phyloP scores from a whole-genome alignment of 1,284 basidiomycete genomes.

The Austroboletus novae-zelandiae region DNA sequence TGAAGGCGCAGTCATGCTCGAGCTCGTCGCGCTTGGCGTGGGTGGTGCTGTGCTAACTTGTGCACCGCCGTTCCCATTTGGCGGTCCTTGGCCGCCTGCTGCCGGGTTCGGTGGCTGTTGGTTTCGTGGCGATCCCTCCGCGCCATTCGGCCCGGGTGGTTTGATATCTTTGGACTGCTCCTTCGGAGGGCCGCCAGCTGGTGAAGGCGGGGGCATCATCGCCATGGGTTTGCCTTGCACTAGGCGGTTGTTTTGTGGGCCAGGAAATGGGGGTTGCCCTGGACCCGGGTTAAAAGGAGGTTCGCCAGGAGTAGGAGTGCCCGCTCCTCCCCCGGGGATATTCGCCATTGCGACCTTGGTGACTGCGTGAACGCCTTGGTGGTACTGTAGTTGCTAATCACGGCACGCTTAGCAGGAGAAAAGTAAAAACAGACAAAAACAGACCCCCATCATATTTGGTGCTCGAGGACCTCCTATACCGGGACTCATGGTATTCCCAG shows the following conservation, averaged over 20 bases:
- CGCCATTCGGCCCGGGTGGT: constrained; percentile 14
- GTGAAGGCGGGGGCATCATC: constrained; percentile 54
- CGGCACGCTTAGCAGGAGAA: constrained; percentile 1
- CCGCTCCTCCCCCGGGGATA: constrained; percentile 25
- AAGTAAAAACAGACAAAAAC: constrained; percentile 15
- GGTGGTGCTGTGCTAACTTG: constrained; percentile 43
- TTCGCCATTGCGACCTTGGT: constrained; percentile 28
- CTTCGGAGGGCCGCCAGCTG: constrained; percentile 42
- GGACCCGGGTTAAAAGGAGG: constrained; percentile 34
- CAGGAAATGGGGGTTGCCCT: constrained; percentile 29
- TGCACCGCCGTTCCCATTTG: constrained; percentile 11
- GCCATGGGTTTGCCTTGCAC: constrained; percentile 39
- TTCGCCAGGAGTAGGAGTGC: constrained; percentile 39
- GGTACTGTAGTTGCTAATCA: constrained; percentile 24
- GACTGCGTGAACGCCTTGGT: constrained; percentile 21
- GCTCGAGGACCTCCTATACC: constrained; percentile 25
- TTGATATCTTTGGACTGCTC: constrained; percentile 38
- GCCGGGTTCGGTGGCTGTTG: constrained; percentile 30
- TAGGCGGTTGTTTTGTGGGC: constrained; percentile 34
- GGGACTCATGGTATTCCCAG: constrained; percentile 25
- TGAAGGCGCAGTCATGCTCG: constrained; percentile 43
- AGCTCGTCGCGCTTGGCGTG: constrained; percentile 43
- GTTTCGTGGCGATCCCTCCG: constrained; percentile 49
- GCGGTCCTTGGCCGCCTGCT: constrained; percentile 18
- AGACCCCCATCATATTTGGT: constrained; percentile 38